phyloP scores from a whole-genome alignment of 1,284 basidiomycete genomes.

The Fistulinella cinereoalba region DNA sequence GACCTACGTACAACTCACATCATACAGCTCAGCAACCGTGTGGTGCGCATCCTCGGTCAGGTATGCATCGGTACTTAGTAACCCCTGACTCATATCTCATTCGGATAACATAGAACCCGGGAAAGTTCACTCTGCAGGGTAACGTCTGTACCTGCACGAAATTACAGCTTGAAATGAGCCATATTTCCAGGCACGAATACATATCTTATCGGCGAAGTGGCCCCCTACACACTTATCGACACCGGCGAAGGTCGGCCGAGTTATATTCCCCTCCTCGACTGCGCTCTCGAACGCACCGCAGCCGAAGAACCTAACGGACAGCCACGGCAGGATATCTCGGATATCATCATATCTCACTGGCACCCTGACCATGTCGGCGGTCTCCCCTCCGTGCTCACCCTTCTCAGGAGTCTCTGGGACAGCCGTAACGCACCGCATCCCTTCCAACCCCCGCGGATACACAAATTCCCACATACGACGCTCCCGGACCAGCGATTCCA shows the following conservation, averaged over 20 bases:
- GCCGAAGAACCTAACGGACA: constrained; percentile 30
- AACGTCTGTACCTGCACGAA: too few relatives aligned
- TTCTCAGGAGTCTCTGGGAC: constrained; percentile 62
- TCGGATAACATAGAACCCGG: constrained; percentile 65
- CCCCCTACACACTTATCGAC: constrained; percentile 82
- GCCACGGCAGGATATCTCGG: constrained; percentile 58
- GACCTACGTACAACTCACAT: too few relatives aligned
- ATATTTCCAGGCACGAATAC: constrained; percentile 84
- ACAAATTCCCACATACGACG: constrained; percentile 57
- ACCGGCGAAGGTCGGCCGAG: constrained; percentile 77
- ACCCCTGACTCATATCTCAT: background rate
- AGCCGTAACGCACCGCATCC: constrained; percentile 40
- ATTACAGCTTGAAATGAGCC: too few relatives aligned
- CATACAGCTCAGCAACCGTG: constrained; percentile 57
- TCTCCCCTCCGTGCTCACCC: constrained; percentile 65
- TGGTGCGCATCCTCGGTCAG: constrained; percentile 71
- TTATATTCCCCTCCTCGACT: constrained; percentile 68
- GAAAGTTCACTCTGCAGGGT: constrained; percentile 90
- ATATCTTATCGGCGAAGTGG: constrained; percentile 74
- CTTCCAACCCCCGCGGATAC: constrained; percentile 63
- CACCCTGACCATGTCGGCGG: constrained; percentile 88
- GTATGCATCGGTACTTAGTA: constrained; percentile 35
- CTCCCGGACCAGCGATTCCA: constrained; percentile 36
- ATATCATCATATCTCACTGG: constrained; percentile 90
- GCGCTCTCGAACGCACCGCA: constrained; percentile 42